phyloP scores from a whole-genome alignment of 371 early-diverging fungal species.

The Nematocida sp. region DNA sequence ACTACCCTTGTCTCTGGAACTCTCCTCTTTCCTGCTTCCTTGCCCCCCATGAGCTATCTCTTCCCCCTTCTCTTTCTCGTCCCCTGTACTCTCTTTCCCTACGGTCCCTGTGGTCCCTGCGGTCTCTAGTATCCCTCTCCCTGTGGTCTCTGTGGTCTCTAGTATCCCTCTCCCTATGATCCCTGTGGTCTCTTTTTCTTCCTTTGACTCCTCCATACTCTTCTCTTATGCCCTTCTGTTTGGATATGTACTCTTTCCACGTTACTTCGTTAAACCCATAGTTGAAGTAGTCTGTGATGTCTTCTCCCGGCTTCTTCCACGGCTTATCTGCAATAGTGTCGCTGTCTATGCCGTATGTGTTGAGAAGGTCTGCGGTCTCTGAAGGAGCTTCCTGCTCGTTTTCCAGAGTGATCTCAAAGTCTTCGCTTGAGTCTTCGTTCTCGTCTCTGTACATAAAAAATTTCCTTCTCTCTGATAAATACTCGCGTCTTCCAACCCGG shows the following conservation, averaged over 20 bases:
- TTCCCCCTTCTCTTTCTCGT: too few relatives aligned
- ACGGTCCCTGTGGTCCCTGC: too few relatives aligned
- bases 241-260: slow-evolving; percentile 79
- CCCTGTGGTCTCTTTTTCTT: slow-evolving; percentile 3
- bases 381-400: slow-evolving; percentile 30
- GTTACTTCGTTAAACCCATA: slow-evolving; percentile 88
- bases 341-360: slow-evolving; percentile 74
- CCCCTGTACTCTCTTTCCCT: too few relatives aligned
- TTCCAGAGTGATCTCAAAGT: slow-evolving; percentile 40
- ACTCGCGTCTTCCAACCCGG: not conserved
- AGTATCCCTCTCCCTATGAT: too few relatives aligned
- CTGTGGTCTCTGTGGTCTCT: not conserved
- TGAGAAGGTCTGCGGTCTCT: slow-evolving; percentile 12
- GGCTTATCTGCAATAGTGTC: slow-evolving; percentile 83
- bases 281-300: slow-evolving; percentile 94
- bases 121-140: too few relatives aligned
- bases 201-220: slow-evolving; percentile 1
- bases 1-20: too few relatives aligned
- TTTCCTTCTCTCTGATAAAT: too few relatives aligned
- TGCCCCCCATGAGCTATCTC: too few relatives aligned
- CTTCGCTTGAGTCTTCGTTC: slow-evolving; percentile 46
- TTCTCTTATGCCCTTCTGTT: slow-evolving; percentile 70
- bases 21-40: too few relatives aligned
- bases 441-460: slow-evolving; percentile 39
- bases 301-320: slow-evolving; percentile 90